These are phyloP conservation scores for Triticum aestivum DNA, from an alignment of 176 grass and related monocot genomes.

Conservation along the genomic window IWGSC_CS_RefSeq_v2.1 NC_057798.1:363709455-363709954, in stretches of 20 bases:
- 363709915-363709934: conserved; percentile 92
- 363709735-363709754: conserved; percentile 67
- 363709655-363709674: conserved; percentile 92
- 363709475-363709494: conserved; percentile 62
- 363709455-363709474: conserved; percentile 53
- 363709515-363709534: conserved; percentile 89
- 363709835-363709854: conserved; percentile 93
- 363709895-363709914: conserved; percentile 94
- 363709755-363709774: conserved; percentile 94
- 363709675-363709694: conserved; percentile 89
- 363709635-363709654: conserved; percentile 92
- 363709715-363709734: conserved; percentile 80
- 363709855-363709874: conserved; percentile 85
- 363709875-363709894: conserved; percentile 92
- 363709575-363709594: conserved; percentile 81
- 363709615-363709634: conserved; percentile 75
- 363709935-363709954: conserved; percentile 81
- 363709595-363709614: conserved; percentile 81
- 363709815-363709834: conserved; percentile 83
- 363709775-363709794: conserved; percentile 75
- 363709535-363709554: conserved; percentile 91
- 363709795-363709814: conserved; percentile 94
- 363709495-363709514: conserved; percentile 86
- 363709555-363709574: conserved; percentile 91
- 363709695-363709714: conserved; percentile 91